Evolutionary conservation across 352 stramenopile genomes (phyloP).

Genomic region (Chrysophaeum taylorii): DNA sequence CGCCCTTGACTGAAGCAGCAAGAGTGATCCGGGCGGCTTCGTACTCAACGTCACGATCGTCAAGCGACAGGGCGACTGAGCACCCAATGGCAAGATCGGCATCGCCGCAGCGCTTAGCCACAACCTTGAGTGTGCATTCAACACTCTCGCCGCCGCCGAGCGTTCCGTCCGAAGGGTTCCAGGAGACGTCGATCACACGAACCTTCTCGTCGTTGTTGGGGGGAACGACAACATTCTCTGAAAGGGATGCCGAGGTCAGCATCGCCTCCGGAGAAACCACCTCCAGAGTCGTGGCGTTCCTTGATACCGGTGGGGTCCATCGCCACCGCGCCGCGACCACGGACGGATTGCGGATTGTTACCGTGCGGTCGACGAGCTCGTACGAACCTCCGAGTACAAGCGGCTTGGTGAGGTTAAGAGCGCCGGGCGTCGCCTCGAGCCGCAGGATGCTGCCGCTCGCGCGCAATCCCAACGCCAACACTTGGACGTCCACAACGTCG

Average conservation of each 20-base stretch:
- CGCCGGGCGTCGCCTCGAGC: neutral
- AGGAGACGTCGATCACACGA: neutral
- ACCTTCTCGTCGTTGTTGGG: too few relatives aligned
- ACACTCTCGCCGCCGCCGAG: neutral
- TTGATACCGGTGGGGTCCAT: too few relatives aligned
- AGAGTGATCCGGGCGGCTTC: too few relatives aligned
- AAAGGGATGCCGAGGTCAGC: too few relatives aligned
- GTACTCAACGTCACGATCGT: too few relatives aligned
- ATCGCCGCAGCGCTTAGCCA: constrained; percentile 14
- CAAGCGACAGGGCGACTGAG: too few relatives aligned
- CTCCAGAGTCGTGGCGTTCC: too few relatives aligned
- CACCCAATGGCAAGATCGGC: constrained; percentile 16
- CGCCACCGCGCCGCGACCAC: neutral
- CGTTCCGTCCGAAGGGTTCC: neutral
- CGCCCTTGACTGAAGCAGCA: constrained; percentile 12
- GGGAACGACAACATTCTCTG: too few relatives aligned
- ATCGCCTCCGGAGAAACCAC: too few relatives aligned
- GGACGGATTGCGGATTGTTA: neutral
- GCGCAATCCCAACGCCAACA: neutral
- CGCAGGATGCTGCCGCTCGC: neutral
- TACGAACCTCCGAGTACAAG: neutral
- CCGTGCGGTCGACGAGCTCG: neutral
- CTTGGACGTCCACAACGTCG: neutral
- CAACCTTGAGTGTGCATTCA: neutral
- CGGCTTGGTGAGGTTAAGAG: neutral